Evolutionary conservation across 2,329 filamentous ascomycete genomes (phyloP).

Genomic region (Pyrenochaeta sp.): DNA sequence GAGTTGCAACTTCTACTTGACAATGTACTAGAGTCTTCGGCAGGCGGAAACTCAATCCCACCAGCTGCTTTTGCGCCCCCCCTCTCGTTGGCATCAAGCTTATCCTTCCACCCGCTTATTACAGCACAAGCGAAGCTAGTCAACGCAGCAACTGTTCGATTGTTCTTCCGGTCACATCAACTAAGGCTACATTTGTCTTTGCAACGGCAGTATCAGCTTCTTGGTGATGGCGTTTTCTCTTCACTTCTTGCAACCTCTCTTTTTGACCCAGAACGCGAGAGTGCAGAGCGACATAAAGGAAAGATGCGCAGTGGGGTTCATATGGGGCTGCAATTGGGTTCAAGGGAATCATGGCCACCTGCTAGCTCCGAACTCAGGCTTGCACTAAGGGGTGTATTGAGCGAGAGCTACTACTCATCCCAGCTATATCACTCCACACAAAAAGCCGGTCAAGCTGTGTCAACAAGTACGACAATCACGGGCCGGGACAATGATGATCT

Average conservation of each 20-base stretch:
- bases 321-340: slow-evolving; percentile 85
- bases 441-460: neutral
- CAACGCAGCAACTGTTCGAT: slow-evolving; percentile 75
- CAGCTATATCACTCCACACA: slow-evolving; percentile 36
- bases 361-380: slow-evolving; percentile 92
- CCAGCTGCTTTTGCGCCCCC: slow-evolving; percentile 57
- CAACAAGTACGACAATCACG: slow-evolving; percentile 10
- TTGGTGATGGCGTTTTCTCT: slow-evolving; percentile 85
- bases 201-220: slow-evolving; percentile 80
- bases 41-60: neutral
- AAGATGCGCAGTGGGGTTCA: slow-evolving; percentile 68
- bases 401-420: slow-evolving; percentile 70
- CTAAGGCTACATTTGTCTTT: slow-evolving; percentile 75
- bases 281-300: slow-evolving; percentile 75
- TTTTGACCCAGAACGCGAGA: slow-evolving; percentile 83
- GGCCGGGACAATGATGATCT: slow-evolving; percentile 46
- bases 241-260: slow-evolving; percentile 81
- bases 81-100: slow-evolving; percentile 64
- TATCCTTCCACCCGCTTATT: slow-evolving; percentile 80
- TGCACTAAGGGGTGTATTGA: slow-evolving; percentile 83
- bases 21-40: slow-evolving; percentile 18
- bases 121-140: slow-evolving; percentile 77
- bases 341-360: slow-evolving; percentile 86
- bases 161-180: slow-evolving; percentile 78
- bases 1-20: slow-evolving; percentile 36